These are phyloP conservation scores for Misopates orontium DNA, from an alignment of 257 asterid species.

Conservation along the genomic window DNA sequence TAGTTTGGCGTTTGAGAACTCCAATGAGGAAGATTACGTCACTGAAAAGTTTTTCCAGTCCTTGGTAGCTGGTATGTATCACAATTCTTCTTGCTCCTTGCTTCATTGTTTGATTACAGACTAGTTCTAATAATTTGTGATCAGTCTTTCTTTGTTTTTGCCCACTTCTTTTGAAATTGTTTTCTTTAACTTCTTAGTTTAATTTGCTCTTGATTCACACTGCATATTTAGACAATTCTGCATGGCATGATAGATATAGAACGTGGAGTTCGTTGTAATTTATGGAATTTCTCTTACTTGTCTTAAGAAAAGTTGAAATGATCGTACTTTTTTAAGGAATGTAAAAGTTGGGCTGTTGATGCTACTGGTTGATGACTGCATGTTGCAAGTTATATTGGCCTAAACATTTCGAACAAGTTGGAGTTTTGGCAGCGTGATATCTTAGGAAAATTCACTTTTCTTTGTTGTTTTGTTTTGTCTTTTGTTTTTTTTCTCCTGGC, in stretches of 20 bases:
- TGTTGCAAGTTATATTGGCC: too few species aligned
- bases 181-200: not conserved
- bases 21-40: conserved; percentile 96
- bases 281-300: conserved; percentile 8
- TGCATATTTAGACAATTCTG: not conserved
- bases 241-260: too few species aligned
- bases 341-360: too few species aligned
- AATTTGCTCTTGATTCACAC: not conserved
- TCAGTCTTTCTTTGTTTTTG: too few species aligned
- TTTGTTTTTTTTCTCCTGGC: too few species aligned
- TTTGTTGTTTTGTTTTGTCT: too few species aligned
- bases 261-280: not conserved
- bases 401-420: too few species aligned
- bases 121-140: not conserved
- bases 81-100: conserved; percentile 13
- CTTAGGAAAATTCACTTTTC: too few species aligned
- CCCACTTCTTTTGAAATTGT: too few species aligned
- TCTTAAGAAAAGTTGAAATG: conserved; percentile 9
- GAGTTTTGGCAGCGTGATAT: too few species aligned
- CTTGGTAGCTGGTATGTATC: conserved; percentile 83
- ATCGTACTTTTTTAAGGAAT: not conserved
- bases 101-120: conserved; percentile 3
- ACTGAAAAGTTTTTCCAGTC: conserved; percentile 95
- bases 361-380: too few species aligned
- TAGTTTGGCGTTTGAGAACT: conserved; percentile 98